Conservation (phyloP, 2,329 filamentous ascomycete species). For the Tolypocladium amazonense region DNA sequence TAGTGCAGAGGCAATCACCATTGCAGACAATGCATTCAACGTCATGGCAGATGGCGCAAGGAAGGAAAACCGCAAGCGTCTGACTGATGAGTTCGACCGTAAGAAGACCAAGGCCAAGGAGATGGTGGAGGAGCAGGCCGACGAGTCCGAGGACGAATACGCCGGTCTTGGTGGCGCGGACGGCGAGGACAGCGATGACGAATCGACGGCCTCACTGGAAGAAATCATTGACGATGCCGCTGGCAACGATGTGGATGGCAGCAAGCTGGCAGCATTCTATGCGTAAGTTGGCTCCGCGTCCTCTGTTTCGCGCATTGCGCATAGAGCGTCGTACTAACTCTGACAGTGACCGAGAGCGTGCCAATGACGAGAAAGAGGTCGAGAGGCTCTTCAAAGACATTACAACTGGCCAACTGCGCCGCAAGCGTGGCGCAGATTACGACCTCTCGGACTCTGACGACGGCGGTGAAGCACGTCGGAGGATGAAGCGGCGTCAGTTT, state of each 20-base stretch:
- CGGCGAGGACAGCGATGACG: constrained; percentile 75
- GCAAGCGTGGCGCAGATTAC: constrained; percentile 72
- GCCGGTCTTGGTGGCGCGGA: constrained; percentile 84
- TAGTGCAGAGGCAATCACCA: neutral
- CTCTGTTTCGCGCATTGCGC: neutral
- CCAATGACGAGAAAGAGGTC: constrained; percentile 74
- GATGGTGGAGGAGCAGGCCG: constrained; percentile 86
- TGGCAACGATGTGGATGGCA: constrained; percentile 66
- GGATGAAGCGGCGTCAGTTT: constrained; percentile 79
- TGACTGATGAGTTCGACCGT: constrained; percentile 57
- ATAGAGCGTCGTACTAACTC: constrained; percentile 5
- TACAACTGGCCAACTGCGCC: constrained; percentile 75
- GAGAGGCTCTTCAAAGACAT: constrained; percentile 90
- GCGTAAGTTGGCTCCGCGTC: constrained; percentile 54
- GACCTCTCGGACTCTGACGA: constrained; percentile 89
- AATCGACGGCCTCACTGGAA: constrained; percentile 57
- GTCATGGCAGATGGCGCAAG: constrained; percentile 58
- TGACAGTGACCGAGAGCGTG: constrained; percentile 64
- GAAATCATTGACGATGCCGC: constrained; percentile 86
- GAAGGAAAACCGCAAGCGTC: constrained; percentile 40
- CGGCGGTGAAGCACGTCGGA: constrained; percentile 63
- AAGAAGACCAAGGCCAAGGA: constrained; percentile 80
- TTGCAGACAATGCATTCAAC: constrained; percentile 45
- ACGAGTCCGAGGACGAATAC: constrained; percentile 97
- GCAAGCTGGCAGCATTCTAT: constrained; percentile 74